A percentile compares a stretch with the other conserved stretches of the same genome.
phyloP scores from a whole-genome alignment of 805 yeast genomes.

The Clavispora asparagi region DNA sequence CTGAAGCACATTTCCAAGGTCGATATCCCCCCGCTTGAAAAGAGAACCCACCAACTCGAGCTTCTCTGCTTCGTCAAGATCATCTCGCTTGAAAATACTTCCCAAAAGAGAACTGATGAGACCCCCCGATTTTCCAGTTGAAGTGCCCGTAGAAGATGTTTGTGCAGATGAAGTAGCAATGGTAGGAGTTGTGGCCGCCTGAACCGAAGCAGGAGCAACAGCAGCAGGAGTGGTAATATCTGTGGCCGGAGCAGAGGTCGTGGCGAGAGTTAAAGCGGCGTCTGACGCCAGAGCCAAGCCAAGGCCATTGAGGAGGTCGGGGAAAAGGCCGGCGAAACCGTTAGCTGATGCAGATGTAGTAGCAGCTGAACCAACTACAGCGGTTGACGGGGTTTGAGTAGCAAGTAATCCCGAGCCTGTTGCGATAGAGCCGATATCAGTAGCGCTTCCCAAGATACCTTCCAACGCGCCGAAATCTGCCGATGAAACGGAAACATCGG shows the following conservation, averaged over 20 bases:
- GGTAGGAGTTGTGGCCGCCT: neutral
- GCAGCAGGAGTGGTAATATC: constrained; percentile 1
- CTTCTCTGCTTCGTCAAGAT: constrained; percentile 3
- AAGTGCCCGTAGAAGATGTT: constrained; percentile 1
- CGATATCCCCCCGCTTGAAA: neutral
- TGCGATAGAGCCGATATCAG: neutral
- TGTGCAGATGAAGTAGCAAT: neutral
- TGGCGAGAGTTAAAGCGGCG: neutral
- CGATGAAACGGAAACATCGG: neutral
- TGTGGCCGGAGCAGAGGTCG: neutral
- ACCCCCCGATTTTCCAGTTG: neutral
- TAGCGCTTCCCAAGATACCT: neutral
- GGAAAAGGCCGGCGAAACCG: neutral
- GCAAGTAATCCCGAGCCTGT: neutral
- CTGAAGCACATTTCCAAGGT: neutral
- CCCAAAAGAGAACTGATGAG: neutral
- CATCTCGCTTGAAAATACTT: constrained; percentile 9
- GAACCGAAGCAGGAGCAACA: neutral
- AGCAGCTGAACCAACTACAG: neutral
- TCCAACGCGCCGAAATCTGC: neutral
- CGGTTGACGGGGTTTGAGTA: neutral
- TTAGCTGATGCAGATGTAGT: neutral
- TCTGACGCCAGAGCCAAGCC: neutral
- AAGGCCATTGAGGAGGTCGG: neutral
- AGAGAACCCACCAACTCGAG: constrained; percentile 5